These are phyloP conservation scores for Fagus crenata DNA, from an alignment of 306 rosid genomes.

Conservation along the genomic window DNA sequence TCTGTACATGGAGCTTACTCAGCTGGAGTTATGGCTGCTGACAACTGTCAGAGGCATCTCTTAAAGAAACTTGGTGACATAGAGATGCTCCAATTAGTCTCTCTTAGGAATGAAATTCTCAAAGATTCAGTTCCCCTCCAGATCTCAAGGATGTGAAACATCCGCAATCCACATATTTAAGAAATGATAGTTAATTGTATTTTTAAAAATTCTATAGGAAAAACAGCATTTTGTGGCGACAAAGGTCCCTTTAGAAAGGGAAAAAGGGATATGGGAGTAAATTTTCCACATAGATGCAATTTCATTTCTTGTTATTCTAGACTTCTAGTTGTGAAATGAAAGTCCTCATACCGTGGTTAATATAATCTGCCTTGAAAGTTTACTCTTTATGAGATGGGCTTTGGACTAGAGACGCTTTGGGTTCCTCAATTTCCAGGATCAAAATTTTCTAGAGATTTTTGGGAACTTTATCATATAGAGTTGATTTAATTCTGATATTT, in stretches of 20 bases:
- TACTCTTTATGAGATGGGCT: too few relatives aligned
- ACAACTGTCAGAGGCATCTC: constrained; percentile 40
- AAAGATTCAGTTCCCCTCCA: constrained; percentile 52
- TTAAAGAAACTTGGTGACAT: constrained; percentile 35
- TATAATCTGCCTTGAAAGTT: too few relatives aligned
- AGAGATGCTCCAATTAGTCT: constrained; percentile 31
- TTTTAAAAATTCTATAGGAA: neutral
- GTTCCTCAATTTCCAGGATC: too few relatives aligned
- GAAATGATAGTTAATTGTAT: neutral
- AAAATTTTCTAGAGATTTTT: too few relatives aligned
- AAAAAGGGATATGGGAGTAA: neutral
- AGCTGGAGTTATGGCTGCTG: constrained; percentile 43
- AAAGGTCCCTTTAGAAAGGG: neutral
- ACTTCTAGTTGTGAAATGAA: too few relatives aligned
- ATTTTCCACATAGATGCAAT: too few relatives aligned
- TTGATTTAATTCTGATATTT: too few relatives aligned
- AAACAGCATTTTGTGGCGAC: neutral
- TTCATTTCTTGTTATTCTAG: too few relatives aligned
- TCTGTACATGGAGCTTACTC: constrained; percentile 63
- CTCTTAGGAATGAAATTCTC: constrained; percentile 41
- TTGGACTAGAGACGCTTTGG: too few relatives aligned
- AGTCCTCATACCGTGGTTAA: too few relatives aligned
- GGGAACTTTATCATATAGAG: too few relatives aligned
- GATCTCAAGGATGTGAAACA: constrained; percentile 50
- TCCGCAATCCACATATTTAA: neutral